Evolutionary conservation across 352 stramenopile species (phyloP).

Genomic region (Pythium grandisporangium): DNA sequence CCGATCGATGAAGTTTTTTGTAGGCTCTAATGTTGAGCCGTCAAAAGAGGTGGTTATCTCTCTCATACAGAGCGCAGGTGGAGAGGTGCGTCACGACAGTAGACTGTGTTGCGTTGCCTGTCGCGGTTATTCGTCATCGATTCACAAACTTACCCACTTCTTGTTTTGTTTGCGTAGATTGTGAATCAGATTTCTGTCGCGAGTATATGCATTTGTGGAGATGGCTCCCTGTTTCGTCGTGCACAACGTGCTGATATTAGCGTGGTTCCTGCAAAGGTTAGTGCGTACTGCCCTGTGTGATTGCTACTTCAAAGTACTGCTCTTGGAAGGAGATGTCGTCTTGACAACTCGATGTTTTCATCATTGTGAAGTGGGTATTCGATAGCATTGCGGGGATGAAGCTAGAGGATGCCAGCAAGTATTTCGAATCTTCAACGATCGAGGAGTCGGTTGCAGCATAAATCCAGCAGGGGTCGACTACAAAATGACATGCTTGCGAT

Average conservation of each 20-base stretch:
- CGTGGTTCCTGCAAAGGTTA: slow-evolving; percentile 65
- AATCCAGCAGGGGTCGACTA: too few relatives aligned
- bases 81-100: slow-evolving; percentile 29
- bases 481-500: too few relatives aligned
- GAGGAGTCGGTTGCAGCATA: slow-evolving; percentile 2
- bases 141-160: too few relatives aligned
- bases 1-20: slow-evolving; percentile 51
- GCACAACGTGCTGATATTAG: slow-evolving; percentile 41
- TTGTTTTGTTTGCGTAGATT: slow-evolving; percentile 21
- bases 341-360: not conserved
- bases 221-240: slow-evolving; percentile 50
- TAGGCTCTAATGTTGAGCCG: slow-evolving; percentile 61
- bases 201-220: slow-evolving; percentile 55
- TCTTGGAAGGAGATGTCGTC: not conserved
- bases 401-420: slow-evolving; percentile 32
- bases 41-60: slow-evolving; percentile 65
- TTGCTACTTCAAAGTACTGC: too few relatives aligned
- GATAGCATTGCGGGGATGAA: slow-evolving; percentile 67
- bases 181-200: slow-evolving; percentile 66
- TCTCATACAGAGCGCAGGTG: slow-evolving; percentile 62
- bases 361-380: slow-evolving; percentile 43
- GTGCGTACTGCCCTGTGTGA: too few relatives aligned
- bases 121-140: too few relatives aligned
- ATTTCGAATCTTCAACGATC: slow-evolving; percentile 8
- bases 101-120: not conserved